Evolutionary conservation across 345 rosid genomes (phyloP).

Genomic region (Trapa bicornis): DNA sequence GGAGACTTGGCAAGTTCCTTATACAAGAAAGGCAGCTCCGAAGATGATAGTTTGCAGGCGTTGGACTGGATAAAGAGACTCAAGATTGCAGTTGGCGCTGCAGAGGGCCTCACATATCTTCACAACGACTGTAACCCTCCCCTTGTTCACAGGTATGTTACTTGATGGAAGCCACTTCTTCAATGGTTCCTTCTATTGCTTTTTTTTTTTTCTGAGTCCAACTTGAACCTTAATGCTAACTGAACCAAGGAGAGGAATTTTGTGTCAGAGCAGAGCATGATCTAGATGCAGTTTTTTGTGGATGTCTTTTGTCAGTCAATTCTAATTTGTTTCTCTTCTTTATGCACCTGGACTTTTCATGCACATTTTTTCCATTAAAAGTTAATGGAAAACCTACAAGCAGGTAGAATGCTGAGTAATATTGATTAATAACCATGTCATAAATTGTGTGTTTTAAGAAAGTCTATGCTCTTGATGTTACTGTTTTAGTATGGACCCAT

Average conservation of each 20-base stretch:
- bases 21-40: conserved; percentile 43
- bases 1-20: conserved; percentile 71
- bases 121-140: conserved; percentile 90
- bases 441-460: too few species aligned
- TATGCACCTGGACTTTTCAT: too few species aligned
- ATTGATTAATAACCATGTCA: too few species aligned
- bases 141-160: conserved; percentile 75
- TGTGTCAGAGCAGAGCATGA: not conserved
- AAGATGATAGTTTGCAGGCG: conserved; percentile 56
- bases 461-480: too few species aligned
- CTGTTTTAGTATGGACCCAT: too few species aligned
- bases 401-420: too few species aligned
- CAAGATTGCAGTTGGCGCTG: conserved; percentile 91
- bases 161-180: not conserved
- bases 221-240: not conserved
- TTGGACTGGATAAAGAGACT: conserved; percentile 98
- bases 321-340: too few species aligned
- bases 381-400: too few species aligned
- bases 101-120: conserved; percentile 73
- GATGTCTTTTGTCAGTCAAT: too few species aligned
- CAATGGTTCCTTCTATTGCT: not conserved
- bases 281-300: not conserved
- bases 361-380: too few species aligned
- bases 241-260: conserved; percentile 17
- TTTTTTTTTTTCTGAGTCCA: not conserved